These are phyloP conservation scores for Torrubiellomyces zombiae DNA, from an alignment of 2,329 filamentous ascomycete species.

Conservation along the genomic window DNA sequence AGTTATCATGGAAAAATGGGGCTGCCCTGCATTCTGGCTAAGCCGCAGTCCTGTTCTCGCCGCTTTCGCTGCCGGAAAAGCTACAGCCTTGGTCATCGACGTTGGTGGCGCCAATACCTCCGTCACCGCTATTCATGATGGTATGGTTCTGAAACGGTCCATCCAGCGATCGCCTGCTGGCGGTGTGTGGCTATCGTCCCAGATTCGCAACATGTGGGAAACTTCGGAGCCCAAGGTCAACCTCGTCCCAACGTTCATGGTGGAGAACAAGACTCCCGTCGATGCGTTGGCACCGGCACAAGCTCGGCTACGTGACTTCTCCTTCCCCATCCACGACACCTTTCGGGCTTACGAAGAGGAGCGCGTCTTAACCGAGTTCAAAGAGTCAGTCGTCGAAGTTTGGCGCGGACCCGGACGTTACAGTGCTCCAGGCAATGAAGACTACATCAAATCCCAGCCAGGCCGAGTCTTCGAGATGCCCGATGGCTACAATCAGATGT, in stretches of 20 bases:
- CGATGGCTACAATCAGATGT: constrained; percentile 90
- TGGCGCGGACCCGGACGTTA: constrained; percentile 71
- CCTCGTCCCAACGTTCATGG: constrained; percentile 70
- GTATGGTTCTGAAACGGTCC: constrained; percentile 82
- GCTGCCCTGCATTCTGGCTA: constrained; percentile 85
- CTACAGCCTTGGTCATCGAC: constrained; percentile 82
- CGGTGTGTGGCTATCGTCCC: constrained; percentile 77
- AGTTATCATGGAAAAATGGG: constrained; percentile 94
- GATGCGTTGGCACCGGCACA: constrained; percentile 71
- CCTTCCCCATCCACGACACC: constrained; percentile 42
- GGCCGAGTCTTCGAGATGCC: constrained; percentile 93
- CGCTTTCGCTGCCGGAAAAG: constrained; percentile 83
- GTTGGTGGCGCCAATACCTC: constrained; percentile 78
- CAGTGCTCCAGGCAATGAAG: constrained; percentile 51
- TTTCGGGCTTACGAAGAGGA: constrained; percentile 82
- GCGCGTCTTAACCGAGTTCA: constrained; percentile 85
- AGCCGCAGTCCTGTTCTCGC: constrained; percentile 78
- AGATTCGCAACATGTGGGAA: constrained; percentile 69
- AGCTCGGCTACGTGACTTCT: constrained; percentile 56
- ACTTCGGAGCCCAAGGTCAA: constrained; percentile 52
- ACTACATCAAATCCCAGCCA: constrained; percentile 53
- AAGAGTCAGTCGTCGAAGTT: constrained; percentile 89
- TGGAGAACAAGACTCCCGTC: constrained; percentile 75
- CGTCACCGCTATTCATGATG: constrained; percentile 83
- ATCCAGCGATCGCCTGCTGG: constrained; percentile 73